Percentiles rank a stretch among this genome's conserved stretches.
These are phyloP conservation scores for Triticum timopheevii DNA, from an alignment of 176 grass and related monocot species.

Conservation along the genomic window DNA sequence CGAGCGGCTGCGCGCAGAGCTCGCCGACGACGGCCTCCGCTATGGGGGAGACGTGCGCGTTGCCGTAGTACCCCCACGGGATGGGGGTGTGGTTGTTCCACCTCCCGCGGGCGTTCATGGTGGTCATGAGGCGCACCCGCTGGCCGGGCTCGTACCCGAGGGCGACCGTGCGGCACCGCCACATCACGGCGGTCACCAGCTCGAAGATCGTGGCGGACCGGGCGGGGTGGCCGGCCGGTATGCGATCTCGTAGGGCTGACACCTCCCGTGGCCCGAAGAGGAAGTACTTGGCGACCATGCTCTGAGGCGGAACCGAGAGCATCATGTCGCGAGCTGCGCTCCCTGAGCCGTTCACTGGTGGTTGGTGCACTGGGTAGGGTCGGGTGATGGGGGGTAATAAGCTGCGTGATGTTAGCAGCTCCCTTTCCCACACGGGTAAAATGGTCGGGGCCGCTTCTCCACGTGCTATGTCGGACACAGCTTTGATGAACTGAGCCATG, in stretches of 20 bases:
- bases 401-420: slow-evolving; percentile 16
- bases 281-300: slow-evolving; percentile 41
- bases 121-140: slow-evolving; percentile 30
- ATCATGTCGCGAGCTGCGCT: slow-evolving; percentile 12
- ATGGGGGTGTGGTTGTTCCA: slow-evolving; percentile 28
- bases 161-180: slow-evolving; percentile 33
- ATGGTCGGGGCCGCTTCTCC: slow-evolving; percentile 27
- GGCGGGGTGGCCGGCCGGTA: background rate
- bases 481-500: slow-evolving; percentile 36
- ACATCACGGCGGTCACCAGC: slow-evolving; percentile 34
- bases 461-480: slow-evolving; percentile 39
- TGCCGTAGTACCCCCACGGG: slow-evolving; percentile 38
- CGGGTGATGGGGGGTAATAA: background rate
- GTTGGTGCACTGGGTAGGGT: background rate
- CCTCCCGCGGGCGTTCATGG: slow-evolving; percentile 40
- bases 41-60: slow-evolving; percentile 35
- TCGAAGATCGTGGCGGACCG: slow-evolving; percentile 25
- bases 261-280: slow-evolving; percentile 41
- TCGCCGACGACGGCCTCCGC: slow-evolving; percentile 6
- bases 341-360: background rate
- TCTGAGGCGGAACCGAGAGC: slow-evolving; percentile 12
- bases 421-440: slow-evolving; percentile 43
- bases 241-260: background rate
- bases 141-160: background rate
- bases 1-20: slow-evolving; percentile 24